Evolutionary conservation across 257 asterid genomes (phyloP), one percentile per base, ranked within the genome.

Genomic region (Galeopsis tetrahit): DNA sequence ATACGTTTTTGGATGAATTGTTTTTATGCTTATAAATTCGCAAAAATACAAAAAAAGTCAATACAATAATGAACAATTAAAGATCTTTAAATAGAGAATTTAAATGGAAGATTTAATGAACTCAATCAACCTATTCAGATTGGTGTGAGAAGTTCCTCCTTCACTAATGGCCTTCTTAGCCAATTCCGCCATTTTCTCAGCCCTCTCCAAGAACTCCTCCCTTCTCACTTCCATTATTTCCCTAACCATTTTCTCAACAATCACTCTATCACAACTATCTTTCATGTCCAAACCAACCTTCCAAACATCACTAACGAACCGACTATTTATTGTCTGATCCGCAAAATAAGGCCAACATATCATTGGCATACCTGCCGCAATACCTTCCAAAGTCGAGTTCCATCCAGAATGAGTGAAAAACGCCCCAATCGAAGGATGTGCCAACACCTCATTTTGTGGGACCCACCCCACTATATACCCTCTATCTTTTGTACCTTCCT

Each of bases 271-370:
- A 55, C 90, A 84, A 0, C 78, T 82, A 63, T 88, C 91, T 3
- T 88, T 88, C 84, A 88, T 86, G 31, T 88, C 90, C 75, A 88
- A 34, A 10, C 91, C 90, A 11, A 88, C 68, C 78, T 49, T 78
- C 91, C 89, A 88, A 3, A 82, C 84, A 21, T 75, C 73, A 35
- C 80, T 80, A 17, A 84, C 87, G n/a, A 82, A 82, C 76, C 91
- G 68, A 55, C 91, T 82, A 35, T 82, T 88, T 40, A 81, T 84
- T 10, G 63, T 85, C 71, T 86, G 95, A 14, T 86, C 91, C 0
- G 72, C 67, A 36, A 84, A 82, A 34, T 75, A 84, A 2, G 91
- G 90, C 88, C 90, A 82, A 4, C 85, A 88, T 1, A 88, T 68
- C 91, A 86, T 88, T 1, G 91, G 95, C 39, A 79, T 74, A 0